Base-by-base conservation (phyloP, 306 rosid genomes). In the Sesbania bispinosa region DNA sequence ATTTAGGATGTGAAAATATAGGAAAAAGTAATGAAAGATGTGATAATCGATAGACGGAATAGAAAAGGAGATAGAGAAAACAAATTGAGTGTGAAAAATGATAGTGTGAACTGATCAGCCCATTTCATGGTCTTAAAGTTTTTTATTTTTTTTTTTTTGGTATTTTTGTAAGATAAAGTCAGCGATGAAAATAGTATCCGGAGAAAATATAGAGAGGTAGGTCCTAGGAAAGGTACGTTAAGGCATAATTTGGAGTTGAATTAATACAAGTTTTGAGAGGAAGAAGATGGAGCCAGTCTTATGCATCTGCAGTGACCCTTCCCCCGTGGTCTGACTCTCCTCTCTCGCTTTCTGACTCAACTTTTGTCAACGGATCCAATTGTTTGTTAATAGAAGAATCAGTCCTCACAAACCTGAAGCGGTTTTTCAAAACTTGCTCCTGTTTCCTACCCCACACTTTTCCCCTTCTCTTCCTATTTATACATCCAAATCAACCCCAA, bases 321-420 rank as follows among this genome's bases (percentile, higher is more conserved):
- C 26, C 1, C 73, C 41, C 72, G 51, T 58, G 76, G 21, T 82
- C 79, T 84, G 88, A n/a, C n/a, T n/a, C n/a, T n/a, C n/a, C n/a
- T n/a, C n/a, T n/a, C n/a, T n/a, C n/a, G n/a, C n/a, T n/a, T n/a
- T n/a, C n/a, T n/a, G n/a, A 87, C 87, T 53, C 10, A 41, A 42
- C 30, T 77, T 63, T 83, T 73, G 93, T 85, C 93, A 87, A 87
- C 90, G 74, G 67, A 69, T n/a, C n/a, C n/a, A n/a, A n/a, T n/a
- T n/a, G n/a, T 38, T 78, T 78, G 54, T 77, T 67, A 59, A 38
- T 57, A n/a, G n/a, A 16, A 46, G 71, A 50, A 76, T 60, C 68
- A 33, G 51, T 73, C 79, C 78, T 51, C n/a, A 51, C 29, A 72
- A 80, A 77, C 62, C 83, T 61, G 41, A 54, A 78, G 14, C 80